These are phyloP conservation scores for Puccinia sorghi DNA, from an alignment of 1,284 basidiomycete genomes.

Conservation along the genomic window DNA sequence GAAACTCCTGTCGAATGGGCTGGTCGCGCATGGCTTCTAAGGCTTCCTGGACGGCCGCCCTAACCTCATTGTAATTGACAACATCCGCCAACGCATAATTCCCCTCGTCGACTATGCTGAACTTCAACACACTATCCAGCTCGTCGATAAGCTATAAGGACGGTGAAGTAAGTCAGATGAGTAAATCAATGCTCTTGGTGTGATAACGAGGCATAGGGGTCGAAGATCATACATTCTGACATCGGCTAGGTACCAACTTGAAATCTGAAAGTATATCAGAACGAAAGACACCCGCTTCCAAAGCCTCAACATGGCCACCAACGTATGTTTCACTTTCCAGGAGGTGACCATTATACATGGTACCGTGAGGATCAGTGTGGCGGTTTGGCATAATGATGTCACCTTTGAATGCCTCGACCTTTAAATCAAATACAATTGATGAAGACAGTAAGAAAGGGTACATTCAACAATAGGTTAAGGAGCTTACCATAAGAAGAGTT, in stretches of 20 bases:
- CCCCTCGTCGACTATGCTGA: slow-evolving; percentile 86
- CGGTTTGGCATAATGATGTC: slow-evolving; percentile 97
- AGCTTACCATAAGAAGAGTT: slow-evolving; percentile 89
- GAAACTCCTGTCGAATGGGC: slow-evolving; percentile 82
- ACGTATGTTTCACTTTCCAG: slow-evolving; percentile 98
- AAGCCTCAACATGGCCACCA: slow-evolving; percentile 96
- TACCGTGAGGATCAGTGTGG: slow-evolving; percentile 88
- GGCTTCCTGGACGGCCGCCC: slow-evolving; percentile 71
- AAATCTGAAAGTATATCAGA: slow-evolving; percentile 95
- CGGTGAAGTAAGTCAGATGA: slow-evolving; percentile 14
- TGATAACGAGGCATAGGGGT: slow-evolving; percentile 24
- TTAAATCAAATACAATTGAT: slow-evolving; percentile 24
- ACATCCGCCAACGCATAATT: slow-evolving; percentile 77
- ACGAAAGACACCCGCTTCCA: slow-evolving; percentile 97
- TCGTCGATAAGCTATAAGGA: slow-evolving; percentile 79
- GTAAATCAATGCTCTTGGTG: background rate
- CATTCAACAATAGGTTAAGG: background rate
- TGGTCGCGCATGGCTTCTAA: slow-evolving; percentile 90
- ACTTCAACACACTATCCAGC: slow-evolving; percentile 84
- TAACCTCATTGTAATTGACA: slow-evolving; percentile 95
- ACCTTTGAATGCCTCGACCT: slow-evolving; percentile 93
- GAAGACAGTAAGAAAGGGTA: background rate
- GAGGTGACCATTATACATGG: slow-evolving; percentile 93
- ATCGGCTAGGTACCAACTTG: slow-evolving; percentile 84
- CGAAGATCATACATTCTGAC: slow-evolving; percentile 69